These are phyloP conservation scores for Meira miltonrushii DNA, from an alignment of 1,284 basidiomycete genomes.

Conservation along the genomic window DNA sequence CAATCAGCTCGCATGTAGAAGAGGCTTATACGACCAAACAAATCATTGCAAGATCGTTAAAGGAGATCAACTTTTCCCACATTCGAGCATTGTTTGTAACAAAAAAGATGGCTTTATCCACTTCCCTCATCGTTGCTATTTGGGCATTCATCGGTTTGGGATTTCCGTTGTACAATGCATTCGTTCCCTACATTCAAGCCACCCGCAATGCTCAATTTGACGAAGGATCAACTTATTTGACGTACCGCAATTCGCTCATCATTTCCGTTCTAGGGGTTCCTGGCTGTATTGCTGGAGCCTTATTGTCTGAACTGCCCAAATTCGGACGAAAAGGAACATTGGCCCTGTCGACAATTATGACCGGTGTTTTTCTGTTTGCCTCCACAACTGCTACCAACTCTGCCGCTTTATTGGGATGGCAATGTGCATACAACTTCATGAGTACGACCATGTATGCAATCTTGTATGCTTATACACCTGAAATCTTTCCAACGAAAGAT, in stretches of 20 bases:
- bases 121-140: conserved; percentile 3
- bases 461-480: conserved; percentile 13
- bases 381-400: conserved; percentile 7
- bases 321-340: conserved; percentile 40
- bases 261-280: conserved; percentile 11
- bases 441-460: conserved; percentile 11
- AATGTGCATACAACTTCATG: conserved; percentile 15
- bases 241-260: conserved; percentile 33
- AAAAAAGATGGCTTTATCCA: background rate
- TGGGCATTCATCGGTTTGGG: conserved; percentile 38
- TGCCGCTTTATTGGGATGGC: conserved; percentile 13
- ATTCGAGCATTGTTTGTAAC: conserved; percentile 5
- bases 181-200: conserved; percentile 45
- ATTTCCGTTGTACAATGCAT: conserved; percentile 14
- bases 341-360: conserved; percentile 3
- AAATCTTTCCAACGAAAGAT: conserved; percentile 14
- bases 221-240: conserved; percentile 62
- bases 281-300: conserved; percentile 10
- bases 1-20: background rate
- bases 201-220: conserved; percentile 62
- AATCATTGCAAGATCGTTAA: conserved; percentile 21
- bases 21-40: background rate
- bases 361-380: conserved; percentile 15
- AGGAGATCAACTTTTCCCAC: conserved; percentile 3
- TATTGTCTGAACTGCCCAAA: conserved; percentile 60